Conservation (phyloP, 768 basidiomycete genomes). For the Leccinum aurantiacum region DNA sequence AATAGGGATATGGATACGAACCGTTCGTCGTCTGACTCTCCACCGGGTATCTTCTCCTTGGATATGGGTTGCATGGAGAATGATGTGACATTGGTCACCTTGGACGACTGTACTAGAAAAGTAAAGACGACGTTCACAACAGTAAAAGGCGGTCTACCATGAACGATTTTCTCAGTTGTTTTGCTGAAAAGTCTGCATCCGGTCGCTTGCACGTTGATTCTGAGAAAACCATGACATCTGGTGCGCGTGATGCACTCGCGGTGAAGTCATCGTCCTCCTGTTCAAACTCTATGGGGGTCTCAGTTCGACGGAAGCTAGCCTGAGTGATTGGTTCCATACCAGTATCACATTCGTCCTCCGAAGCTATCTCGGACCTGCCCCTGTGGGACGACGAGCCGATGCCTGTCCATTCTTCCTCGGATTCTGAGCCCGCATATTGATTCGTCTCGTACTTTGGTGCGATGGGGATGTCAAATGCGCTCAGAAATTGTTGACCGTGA, state of each 20-base stretch:
- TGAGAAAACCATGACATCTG: conserved; percentile 60
- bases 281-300: conserved; percentile 35
- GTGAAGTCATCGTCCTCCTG: conserved; percentile 48
- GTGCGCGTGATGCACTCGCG: conserved; percentile 33
- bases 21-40: conserved; percentile 59
- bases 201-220: conserved; percentile 33
- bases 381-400: conserved; percentile 20
- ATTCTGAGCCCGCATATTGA: conserved; percentile 14
- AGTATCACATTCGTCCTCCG: conserved; percentile 21
- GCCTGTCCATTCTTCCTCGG: conserved; percentile 45
- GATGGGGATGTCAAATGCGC: conserved; percentile 36
- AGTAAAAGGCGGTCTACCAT: conserved; percentile 53
- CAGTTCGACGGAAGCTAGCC: background rate
- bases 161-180: conserved; percentile 61
- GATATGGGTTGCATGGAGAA: conserved; percentile 21
- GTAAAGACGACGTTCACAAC: background rate
- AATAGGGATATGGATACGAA: conserved; percentile 22
- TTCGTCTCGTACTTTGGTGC: conserved; percentile 21
- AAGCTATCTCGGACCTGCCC: conserved; percentile 4
- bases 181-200: conserved; percentile 27
- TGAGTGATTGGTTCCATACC: conserved; percentile 9
- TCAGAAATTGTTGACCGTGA: conserved; percentile 48
- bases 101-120: conserved; percentile 61
- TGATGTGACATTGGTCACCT: conserved; percentile 57
- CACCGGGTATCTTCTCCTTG: conserved; percentile 23